A percentile compares a stretch with the other conserved stretches of the same genome.
Conservation (phyloP, 1,284 basidiomycete genomes). For the Heterobasidion annosum region DNA sequence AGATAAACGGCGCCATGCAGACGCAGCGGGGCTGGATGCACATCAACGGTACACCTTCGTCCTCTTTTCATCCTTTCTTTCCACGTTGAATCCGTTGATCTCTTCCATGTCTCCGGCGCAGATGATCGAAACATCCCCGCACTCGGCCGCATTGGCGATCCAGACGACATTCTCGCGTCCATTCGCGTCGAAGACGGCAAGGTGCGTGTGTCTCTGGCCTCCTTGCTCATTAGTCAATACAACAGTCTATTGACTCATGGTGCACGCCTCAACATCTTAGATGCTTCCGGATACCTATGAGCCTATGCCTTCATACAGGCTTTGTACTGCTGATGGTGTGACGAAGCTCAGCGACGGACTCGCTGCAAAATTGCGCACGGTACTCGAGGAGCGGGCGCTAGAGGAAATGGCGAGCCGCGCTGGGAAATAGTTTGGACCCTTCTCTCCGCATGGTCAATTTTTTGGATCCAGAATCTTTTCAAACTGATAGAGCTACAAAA, state of each 20-base stretch:
- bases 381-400: conserved; percentile 19
- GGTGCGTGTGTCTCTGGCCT: conserved; percentile 24
- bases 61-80: neutral
- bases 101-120: conserved; percentile 16
- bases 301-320: conserved; percentile 71
- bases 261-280: conserved; percentile 21
- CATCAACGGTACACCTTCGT: conserved; percentile 49
- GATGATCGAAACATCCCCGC: conserved; percentile 67
- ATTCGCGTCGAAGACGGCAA: conserved; percentile 64
- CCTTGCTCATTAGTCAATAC: neutral
- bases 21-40: conserved; percentile 75
- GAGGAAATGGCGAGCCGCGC: conserved; percentile 5
- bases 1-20: conserved; percentile 55
- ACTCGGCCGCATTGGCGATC: conserved; percentile 63
- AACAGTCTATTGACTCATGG: neutral
- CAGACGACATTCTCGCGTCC: conserved; percentile 72
- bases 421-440: too few relatives aligned
- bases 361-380: conserved; percentile 31
- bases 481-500: too few relatives aligned
- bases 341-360: conserved; percentile 57
- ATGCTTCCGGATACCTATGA: conserved; percentile 65
- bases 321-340: conserved; percentile 65
- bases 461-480: too few relatives aligned
- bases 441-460: too few relatives aligned
- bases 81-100: neutral